phyloP scores from a whole-genome alignment of 768 basidiomycete species.

The Podaxis carcinomalis region DNA sequence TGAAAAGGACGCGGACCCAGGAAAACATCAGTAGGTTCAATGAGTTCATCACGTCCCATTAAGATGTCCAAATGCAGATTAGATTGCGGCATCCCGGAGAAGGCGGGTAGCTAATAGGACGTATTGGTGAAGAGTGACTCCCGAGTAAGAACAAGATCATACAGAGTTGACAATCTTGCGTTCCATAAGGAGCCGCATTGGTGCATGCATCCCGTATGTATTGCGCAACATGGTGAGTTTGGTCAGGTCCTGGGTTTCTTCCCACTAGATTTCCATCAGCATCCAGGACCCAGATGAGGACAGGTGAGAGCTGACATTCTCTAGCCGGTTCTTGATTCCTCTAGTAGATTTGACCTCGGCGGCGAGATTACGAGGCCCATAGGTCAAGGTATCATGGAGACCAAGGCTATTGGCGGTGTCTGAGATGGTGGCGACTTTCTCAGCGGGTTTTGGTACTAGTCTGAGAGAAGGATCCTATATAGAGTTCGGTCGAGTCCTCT shows the following conservation, averaged over 20 bases:
- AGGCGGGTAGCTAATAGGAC: constrained; percentile 52
- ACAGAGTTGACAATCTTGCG: constrained; percentile 80
- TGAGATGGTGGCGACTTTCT: constrained; percentile 60
- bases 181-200: constrained; percentile 91
- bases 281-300: background rate
- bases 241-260: constrained; percentile 85
- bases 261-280: constrained; percentile 61
- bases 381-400: constrained; percentile 82
- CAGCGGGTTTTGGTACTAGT: constrained; percentile 52
- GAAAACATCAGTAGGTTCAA: constrained; percentile 81
- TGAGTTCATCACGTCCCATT: constrained; percentile 84
- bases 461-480: constrained; percentile 49
- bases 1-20: constrained; percentile 42
- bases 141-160: constrained; percentile 21
- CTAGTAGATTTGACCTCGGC: constrained; percentile 63
- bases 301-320: constrained; percentile 52
- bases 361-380: constrained; percentile 81
- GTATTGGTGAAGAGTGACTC: background rate
- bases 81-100: constrained; percentile 58
- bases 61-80: constrained; percentile 92
- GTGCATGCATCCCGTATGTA: constrained; percentile 82
- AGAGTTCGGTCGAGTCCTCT: background rate
- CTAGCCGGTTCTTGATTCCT: constrained; percentile 64
- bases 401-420: constrained; percentile 74
- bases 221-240: constrained; percentile 83